A percentile compares a stretch with the other conserved stretches of the same genome.
These are phyloP conservation scores for Ganoderma meredithae DNA, from an alignment of 1,284 basidiomycete species.

Conservation along the genomic window DNA sequence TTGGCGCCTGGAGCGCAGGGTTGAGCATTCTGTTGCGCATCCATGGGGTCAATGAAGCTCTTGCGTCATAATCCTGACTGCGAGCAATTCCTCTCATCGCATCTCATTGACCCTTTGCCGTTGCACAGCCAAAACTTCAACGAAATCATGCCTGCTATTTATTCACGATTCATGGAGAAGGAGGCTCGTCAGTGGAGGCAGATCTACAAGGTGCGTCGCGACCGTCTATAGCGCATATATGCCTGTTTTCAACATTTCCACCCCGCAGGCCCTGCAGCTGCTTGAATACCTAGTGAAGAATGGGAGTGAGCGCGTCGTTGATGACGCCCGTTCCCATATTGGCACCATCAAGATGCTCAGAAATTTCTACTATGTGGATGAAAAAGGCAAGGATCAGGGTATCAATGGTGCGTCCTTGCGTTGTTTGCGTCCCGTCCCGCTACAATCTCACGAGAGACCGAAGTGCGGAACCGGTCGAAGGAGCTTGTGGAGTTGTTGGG, in stretches of 20 bases:
- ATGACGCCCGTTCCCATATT: constrained; percentile 95
- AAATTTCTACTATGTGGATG: constrained; percentile 98
- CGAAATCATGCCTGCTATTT: constrained; percentile 99
- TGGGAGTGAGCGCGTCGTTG: constrained; percentile 98
- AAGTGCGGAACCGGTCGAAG: constrained; percentile 93
- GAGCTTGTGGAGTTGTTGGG: constrained; percentile 90
- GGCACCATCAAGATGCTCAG: constrained; percentile 97
- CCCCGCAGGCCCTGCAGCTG: constrained; percentile 82
- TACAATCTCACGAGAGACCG: neutral
- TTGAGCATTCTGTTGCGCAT: neutral
- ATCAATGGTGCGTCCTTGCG: constrained; percentile 78
- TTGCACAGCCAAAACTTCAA: constrained; percentile 91
- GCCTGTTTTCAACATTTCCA: too few relatives aligned
- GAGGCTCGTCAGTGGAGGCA: constrained; percentile 98
- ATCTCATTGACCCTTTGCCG: neutral
- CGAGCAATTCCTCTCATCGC: neutral
- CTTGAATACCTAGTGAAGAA: constrained; percentile 98
- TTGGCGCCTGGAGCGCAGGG: neutral
- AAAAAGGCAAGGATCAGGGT: constrained; percentile 99
- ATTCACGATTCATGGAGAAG: constrained; percentile 95
- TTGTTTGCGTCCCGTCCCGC: neutral
- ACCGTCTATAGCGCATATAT: neutral
- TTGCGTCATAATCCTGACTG: neutral
- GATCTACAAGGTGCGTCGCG: constrained; percentile 88
- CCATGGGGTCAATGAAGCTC: neutral